A percentile compares a stretch with the other conserved stretches of the same genome.
These are phyloP conservation scores for Fusarium sp. DNA, from an alignment of 2,329 filamentous ascomycete genomes.

Conservation along the genomic window DNA sequence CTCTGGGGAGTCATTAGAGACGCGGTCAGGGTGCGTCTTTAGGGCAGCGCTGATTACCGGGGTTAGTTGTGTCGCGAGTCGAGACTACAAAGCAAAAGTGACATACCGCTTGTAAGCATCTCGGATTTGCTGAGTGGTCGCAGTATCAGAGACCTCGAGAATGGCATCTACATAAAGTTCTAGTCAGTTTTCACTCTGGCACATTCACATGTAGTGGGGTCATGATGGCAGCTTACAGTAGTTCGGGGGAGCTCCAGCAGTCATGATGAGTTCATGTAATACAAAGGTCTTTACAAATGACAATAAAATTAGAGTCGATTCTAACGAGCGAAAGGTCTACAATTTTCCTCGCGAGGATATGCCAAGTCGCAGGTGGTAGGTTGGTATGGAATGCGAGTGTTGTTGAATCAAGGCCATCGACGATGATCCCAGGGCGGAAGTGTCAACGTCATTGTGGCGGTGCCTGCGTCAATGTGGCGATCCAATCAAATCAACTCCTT, in stretches of 20 bases:
- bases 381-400: constrained; percentile 7
- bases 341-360: neutral
- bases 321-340: constrained; percentile 10
- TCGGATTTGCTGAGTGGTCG: constrained; percentile 84
- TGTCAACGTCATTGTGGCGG: constrained; percentile 58
- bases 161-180: constrained; percentile 67
- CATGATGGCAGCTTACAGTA: constrained; percentile 61
- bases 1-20: constrained; percentile 84
- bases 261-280: constrained; percentile 42
- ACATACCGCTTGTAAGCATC: constrained; percentile 90
- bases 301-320: constrained; percentile 1
- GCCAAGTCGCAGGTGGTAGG: constrained; percentile 18
- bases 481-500: constrained; percentile 13
- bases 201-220: constrained; percentile 20
- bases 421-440: constrained; percentile 9
- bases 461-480: constrained; percentile 44
- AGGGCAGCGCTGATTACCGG: constrained; percentile 74
- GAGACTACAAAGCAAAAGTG: neutral
- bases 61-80: constrained; percentile 21
- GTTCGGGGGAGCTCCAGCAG: constrained; percentile 60
- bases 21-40: constrained; percentile 93
- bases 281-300: neutral
- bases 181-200: constrained; percentile 23
- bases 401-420: constrained; percentile 23
- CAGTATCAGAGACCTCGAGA: constrained; percentile 77